These are phyloP conservation scores for Dictyostelium capitatum DNA, from an alignment of 78 protist species.

Conservation along the genomic window DNA sequence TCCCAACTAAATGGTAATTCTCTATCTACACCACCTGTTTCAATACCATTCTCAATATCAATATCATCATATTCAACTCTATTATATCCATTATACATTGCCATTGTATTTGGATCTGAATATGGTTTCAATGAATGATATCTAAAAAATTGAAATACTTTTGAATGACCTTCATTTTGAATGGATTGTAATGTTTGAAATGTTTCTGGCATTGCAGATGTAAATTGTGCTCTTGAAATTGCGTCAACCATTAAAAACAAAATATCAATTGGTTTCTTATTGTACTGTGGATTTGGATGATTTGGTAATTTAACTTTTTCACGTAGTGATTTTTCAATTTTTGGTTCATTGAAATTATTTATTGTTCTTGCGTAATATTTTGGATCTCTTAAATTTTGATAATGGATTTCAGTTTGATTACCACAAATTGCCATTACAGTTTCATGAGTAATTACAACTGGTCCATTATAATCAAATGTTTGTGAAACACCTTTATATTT, in stretches of 20 bases:
- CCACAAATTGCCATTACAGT: constrained; percentile 26
- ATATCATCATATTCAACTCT: neutral
- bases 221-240: constrained; percentile 71
- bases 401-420: constrained; percentile 4
- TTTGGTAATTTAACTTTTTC: constrained; percentile 1
- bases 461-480: neutral
- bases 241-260: constrained; percentile 65
- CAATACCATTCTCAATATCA: neutral
- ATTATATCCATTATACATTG: constrained; percentile 75
- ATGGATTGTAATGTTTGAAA: constrained; percentile 6
- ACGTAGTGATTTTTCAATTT: neutral
- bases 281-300: neutral
- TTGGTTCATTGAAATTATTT: neutral
- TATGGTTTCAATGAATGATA: constrained; percentile 63
- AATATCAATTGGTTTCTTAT: constrained; percentile 27
- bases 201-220: constrained; percentile 47
- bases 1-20: constrained; percentile 5
- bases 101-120: constrained; percentile 43
- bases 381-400: neutral
- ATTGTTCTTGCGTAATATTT: neutral
- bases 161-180: constrained; percentile 18
- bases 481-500: neutral
- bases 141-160: constrained; percentile 62
- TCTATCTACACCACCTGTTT: neutral
- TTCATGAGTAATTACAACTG: constrained; percentile 1